Evolutionary conservation across 1,284 basidiomycete species (phyloP).

Genomic region (Papiliotrema fonsecae): DNA sequence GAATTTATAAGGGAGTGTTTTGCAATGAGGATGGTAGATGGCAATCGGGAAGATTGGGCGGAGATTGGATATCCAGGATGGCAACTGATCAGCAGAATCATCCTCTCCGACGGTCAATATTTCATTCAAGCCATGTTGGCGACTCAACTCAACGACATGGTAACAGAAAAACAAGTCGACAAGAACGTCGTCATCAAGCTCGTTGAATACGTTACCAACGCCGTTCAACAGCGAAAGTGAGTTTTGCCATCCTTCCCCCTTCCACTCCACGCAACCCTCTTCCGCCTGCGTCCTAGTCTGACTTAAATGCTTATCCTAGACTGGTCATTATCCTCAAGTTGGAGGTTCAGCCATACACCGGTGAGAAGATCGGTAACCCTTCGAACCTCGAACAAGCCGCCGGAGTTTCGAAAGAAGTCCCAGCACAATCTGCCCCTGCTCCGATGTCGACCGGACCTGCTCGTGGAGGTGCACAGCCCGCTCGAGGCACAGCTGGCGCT

Average conservation of each 20-base stretch:
- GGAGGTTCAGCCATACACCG: conserved; percentile 54
- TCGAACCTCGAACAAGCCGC: conserved; percentile 45
- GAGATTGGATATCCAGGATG: no score
- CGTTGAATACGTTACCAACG: conserved; percentile 75
- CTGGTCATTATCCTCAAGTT: conserved; percentile 80
- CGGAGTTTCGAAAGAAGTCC: conserved; percentile 8
- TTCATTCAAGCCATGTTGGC: conserved; percentile 93
- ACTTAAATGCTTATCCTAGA: conserved; percentile 47
- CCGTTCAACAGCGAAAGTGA: conserved; percentile 76
- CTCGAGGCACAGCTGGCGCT: conserved; percentile 17
- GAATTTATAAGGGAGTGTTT: no score
- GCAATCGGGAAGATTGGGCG: no score
- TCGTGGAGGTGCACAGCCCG: conserved; percentile 3
- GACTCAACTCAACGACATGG: conserved; percentile 77
- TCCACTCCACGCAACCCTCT: neutral
- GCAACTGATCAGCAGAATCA: conserved; percentile 42
- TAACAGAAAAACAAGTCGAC: conserved; percentile 63
- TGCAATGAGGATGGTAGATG: neutral
- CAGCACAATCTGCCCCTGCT: conserved; percentile 26
- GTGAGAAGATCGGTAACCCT: conserved; percentile 74
- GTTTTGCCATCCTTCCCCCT: conserved; percentile 19
- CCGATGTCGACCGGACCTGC: conserved; percentile 27
- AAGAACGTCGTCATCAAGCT: conserved; percentile 72
- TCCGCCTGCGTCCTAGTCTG: neutral
- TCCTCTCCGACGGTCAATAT: conserved; percentile 65